Evolutionary conservation across 1,139 yeast genomes (phyloP), one percentile per base, ranked within the genome.

Genomic region (Suhomyces maxii): DNA sequence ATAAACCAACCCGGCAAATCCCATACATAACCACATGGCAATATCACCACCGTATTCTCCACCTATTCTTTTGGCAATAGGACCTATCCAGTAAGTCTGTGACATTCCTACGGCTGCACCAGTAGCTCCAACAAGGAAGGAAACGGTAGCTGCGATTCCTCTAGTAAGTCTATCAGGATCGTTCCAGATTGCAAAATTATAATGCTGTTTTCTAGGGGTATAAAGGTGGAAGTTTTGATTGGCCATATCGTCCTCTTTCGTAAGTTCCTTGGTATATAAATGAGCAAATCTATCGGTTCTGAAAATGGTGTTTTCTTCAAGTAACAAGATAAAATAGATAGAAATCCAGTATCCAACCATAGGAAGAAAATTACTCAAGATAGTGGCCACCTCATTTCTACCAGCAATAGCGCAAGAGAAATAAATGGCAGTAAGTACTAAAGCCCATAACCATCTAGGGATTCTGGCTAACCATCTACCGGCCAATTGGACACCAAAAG

Each of bases 261-360:
- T 73, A 52, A 83, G 79, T 54, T 86, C 93, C 48, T 70, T 71
- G 7, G 75, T 72, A 63, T 71, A 86, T 40, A 84, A 61, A 50
- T 76, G 73, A 34, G 68, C 60, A 50, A 82, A 75, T 37, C 69
- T 60, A 35, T 70, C 64, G 2, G 83, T 76, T 61, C 96, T 78
- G 68, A 89, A 89, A 18, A 89, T 76, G 7, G 77, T 47, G 58
- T 88, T 88, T 61, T 90, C 97, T 58, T 88, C 91, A 3, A 88
- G 52, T 39, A 89, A 66, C 44, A 89, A 67, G 26, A 82, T 79
- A 57, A 86, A 82, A 65, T 89, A 90, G 71, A 90, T 88, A 44
- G 93, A 83, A 44, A 88, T 80, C 97, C 97, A 90, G 68, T 90
- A 90, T 1, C 96, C 96, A 50, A 90, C 81, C 97, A 90, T 89